Base-by-base conservation (phyloP, 192 early-diverging fungal species). In the Podila verticillata region DNA sequence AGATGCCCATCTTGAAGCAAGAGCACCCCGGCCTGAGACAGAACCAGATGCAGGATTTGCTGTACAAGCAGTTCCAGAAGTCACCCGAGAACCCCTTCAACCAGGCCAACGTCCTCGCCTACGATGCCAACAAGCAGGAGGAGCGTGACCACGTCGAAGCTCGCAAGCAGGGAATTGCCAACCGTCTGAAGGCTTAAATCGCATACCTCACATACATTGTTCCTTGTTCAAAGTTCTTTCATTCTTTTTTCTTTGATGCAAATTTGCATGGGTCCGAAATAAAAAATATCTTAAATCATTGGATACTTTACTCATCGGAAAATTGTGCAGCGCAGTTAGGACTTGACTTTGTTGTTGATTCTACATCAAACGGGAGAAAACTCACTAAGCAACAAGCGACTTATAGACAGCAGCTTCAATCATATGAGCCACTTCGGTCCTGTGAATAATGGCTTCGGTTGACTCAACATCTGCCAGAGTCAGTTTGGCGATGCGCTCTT, bases 11-110 rank as follows among this genome's bases (percentile, higher is more conserved):
- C 4, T 70, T 97, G 68, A 95, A 93, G 86, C 74, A 78, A 54
- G 96, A 97, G 72, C 87, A 95, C 75, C 95, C 94, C 1, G 87
- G 86, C 26, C 83, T 97, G 72, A 89, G 96, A 39, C 82, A 91
- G 74, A 89, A 82, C 58, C 95, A 97, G 78, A 80, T 93, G 67
- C 86, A 92, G 71, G 91, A 96, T 61, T 84, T 96, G 59, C 64
- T 92, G 48, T 96, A 89, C 87, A 96, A 96, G 83, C 87, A 90
- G 62, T 95, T 89, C 74, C 85, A 83, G 66, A 94, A 93, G 85
- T 87, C 91, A 8, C 91, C 91, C 2, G 93, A 94, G 47, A 93
- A 93, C 69, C 92, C 93, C 29, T 87, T 91, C 82, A 96, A 96
- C 85, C 91, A 94, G 81, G 83, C 85, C 15, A 86, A 90, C 30